These are phyloP conservation scores for Agaricus blazei DNA, from an alignment of 768 basidiomycete species.

Conservation along the genomic window DNA sequence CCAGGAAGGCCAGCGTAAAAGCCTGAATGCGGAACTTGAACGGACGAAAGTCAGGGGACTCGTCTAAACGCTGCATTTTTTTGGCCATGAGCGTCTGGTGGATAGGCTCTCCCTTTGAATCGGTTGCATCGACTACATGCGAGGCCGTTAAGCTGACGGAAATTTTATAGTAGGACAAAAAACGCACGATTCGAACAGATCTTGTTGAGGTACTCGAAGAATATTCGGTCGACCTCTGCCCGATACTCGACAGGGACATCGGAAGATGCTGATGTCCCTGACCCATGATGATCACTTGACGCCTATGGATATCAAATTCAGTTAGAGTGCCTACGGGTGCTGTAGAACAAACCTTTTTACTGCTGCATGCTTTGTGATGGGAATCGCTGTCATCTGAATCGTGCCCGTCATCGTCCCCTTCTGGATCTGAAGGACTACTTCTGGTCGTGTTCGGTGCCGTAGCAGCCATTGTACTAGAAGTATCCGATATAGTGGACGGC, in stretches of 20 bases:
- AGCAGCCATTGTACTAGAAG: constrained; percentile 13
- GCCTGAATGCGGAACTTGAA: constrained; percentile 99
- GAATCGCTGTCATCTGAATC: constrained; percentile 30
- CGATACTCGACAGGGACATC: constrained; percentile 82
- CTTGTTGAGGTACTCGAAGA: constrained; percentile 82
- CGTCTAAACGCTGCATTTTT: constrained; percentile 96
- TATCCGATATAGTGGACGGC: constrained; percentile 24
- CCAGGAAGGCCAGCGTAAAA: constrained; percentile 93
- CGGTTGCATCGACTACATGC: constrained; percentile 78
- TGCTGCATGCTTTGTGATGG: constrained; percentile 9
- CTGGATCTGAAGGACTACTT: constrained; percentile 42
- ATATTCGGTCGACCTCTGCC: constrained; percentile 81
- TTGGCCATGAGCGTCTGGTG: constrained; percentile 99
- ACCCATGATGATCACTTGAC: constrained; percentile 22
- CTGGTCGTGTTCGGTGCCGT: constrained; percentile 26
- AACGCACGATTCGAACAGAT: constrained; percentile 88
- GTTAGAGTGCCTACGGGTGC: background rate
- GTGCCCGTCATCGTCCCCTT: constrained; percentile 40
- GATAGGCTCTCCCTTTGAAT: constrained; percentile 93
- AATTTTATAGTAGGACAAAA: background rate
- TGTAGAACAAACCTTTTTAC: background rate
- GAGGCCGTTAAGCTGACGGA: constrained; percentile 14
- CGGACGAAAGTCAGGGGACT: constrained; percentile 93
- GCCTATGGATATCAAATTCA: constrained; percentile 14
- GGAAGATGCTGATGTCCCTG: constrained; percentile 22